Percentiles rank a stretch among this genome's conserved stretches.
These are phyloP conservation scores for Yamadazyma nakazawae DNA, from an alignment of 805 yeast genomes.

Conservation along the genomic window DNA sequence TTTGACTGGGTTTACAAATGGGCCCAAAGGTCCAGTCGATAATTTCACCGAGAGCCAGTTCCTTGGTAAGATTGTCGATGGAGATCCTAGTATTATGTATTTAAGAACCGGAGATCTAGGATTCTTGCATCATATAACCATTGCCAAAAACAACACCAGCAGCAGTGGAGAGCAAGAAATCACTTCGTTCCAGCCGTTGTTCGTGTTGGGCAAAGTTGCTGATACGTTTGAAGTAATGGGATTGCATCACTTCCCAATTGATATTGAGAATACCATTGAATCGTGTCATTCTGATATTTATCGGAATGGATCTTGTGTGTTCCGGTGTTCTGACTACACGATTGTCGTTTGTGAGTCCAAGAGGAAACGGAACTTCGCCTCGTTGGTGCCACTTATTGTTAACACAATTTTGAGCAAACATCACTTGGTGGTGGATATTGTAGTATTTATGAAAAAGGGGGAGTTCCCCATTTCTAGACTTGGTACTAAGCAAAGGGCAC, in stretches of 20 bases:
- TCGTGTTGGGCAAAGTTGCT: slow-evolving; percentile 77
- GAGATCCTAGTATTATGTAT: slow-evolving; percentile 57
- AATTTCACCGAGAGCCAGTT: slow-evolving; percentile 51
- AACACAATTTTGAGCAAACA: slow-evolving; percentile 76
- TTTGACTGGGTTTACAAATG: slow-evolving; percentile 56
- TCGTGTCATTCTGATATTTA: slow-evolving; percentile 53
- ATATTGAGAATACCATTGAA: slow-evolving; percentile 58
- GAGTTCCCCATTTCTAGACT: slow-evolving; percentile 67
- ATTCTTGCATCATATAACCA: slow-evolving; percentile 71
- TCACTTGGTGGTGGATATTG: slow-evolving; percentile 77
- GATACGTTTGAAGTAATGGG: slow-evolving; percentile 92
- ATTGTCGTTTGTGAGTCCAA: slow-evolving; percentile 69
- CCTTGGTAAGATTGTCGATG: slow-evolving; percentile 59
- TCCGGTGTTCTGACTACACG: slow-evolving; percentile 78
- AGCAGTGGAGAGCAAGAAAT: slow-evolving; percentile 15
- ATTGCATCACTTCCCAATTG: slow-evolving; percentile 83
- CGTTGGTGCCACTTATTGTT: slow-evolving; percentile 80
- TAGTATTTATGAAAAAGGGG: slow-evolving; percentile 68
- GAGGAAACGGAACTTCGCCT: slow-evolving; percentile 52
- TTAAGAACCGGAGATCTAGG: slow-evolving; percentile 94
- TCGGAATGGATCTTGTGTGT: slow-evolving; percentile 59
- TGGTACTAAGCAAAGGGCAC: slow-evolving; percentile 73
- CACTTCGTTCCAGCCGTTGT: slow-evolving; percentile 66
- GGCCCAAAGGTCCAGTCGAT: slow-evolving; percentile 51
- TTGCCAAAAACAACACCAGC: slow-evolving; percentile 30